Evolutionary conservation across 495 filamentous ascomycete genomes (phyloP), one percentile per base, ranked within the genome.

Genomic region (Hypoxylon rickii): DNA sequence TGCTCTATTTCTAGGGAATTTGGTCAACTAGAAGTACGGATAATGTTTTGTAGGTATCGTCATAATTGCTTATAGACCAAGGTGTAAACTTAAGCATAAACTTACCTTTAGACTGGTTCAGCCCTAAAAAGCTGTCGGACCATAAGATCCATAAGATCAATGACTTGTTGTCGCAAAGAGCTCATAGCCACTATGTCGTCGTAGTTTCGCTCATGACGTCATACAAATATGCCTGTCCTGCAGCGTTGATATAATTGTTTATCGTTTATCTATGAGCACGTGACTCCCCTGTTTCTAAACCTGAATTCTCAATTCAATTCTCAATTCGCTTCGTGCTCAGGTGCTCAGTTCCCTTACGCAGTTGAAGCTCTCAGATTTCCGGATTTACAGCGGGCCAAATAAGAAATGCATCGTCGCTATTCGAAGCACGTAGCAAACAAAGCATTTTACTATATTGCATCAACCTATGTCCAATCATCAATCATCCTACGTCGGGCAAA

Each of bases 1-100:
- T 61, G 53, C 49, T 57, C 51, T 51, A 48, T 63, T 64, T 56
- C n/a, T n/a, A n/a, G n/a, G n/a, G n/a, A n/a, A n/a, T n/a, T n/a
- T n/a, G n/a, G n/a, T 15, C 24, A 47, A n/a, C 19, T 16, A 47
- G 18, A 4, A 22, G 24, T 7, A 7, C 24, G 32, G 47, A 47
- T 46, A 41, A 58, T n/a, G 21, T 18, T 18, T 21, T 45, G 39
- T 34, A 31, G 1, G 5, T 15, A 21, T 26, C 10, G 3, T 39
- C 16, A 32, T 52, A 47, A 21, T 38, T 26, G 16, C n/a, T 32
- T 16, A 7, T 18, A 20, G 32, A 32, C 44, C 12, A 34, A 44
- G 12, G n/a, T 6, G n/a, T 1, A 7, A 21, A 40, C 32, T 49
- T 50, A 24, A 38, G n/a, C n/a, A n/a, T n/a, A n/a, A n/a, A n/a